Base-by-base conservation (phyloP, 306 rosid genomes). In the Pyrus pyrifolia region DNA sequence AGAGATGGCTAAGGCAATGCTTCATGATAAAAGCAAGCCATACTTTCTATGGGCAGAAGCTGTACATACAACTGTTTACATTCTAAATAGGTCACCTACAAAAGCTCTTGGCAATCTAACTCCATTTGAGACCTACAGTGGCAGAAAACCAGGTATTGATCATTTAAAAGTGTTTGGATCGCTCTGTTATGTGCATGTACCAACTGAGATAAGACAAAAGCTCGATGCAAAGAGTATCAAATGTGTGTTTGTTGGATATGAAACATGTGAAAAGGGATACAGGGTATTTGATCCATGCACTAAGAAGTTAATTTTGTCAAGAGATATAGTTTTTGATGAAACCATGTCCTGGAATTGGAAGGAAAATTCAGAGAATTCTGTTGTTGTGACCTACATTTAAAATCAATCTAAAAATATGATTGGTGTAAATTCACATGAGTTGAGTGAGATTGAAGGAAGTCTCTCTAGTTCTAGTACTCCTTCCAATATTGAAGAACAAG, bases 381-480 rank as follows among this genome's bases (percentile, higher is more conserved):
- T 45, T 12, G 52, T 0, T 13, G 6, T 45, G 51, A 45, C 51
- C 4, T 12, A 45, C 1, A 12, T 45, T 1, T 5, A 45, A 0
- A 45, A 45, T 45, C 51, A 45, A 12, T 5, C 0, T 45, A 6
- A 45, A 1, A 45, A 45, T 45, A 2, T 12, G 5, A 45, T 12
- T 45, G 51, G 51, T 12, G 51, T 45, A 17, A 45, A 4, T 45
- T 45, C 51, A 45, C 2, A 45, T 45, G 0, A 3, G 2, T 0
- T 45, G 17, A 12, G 17, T 12, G 0, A 45, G 5, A 3, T 0
- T 45, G 15, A 45, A 45, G 15, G 3, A 0, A 45, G 17, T 45
- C 0, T 0, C 1, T 12, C 15, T 45, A 11, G 1, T 45, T 45
- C 51, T 0, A 45, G 4, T 45, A 12, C 2, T 1, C 0, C 13